Evolutionary conservation across 2,329 filamentous ascomycete species (phyloP).

Genomic region (Rhynchosporium graminicola): DNA sequence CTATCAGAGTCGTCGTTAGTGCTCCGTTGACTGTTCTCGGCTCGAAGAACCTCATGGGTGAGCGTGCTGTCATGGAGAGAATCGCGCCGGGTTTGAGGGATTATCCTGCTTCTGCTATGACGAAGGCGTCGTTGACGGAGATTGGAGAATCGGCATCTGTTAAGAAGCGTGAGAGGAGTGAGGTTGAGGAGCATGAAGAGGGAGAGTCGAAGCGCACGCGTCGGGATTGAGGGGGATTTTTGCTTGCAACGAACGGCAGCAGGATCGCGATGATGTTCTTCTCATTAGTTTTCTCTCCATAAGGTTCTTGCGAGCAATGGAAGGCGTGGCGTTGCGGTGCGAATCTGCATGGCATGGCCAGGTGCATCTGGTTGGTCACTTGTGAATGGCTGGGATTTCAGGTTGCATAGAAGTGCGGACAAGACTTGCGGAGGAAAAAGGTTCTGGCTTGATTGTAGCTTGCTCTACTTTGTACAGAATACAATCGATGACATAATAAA

Average conservation of each 20-base stretch:
- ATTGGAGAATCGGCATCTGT: slow-evolving; percentile 4
- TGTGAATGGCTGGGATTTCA: slow-evolving; percentile 4
- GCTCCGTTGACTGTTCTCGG: slow-evolving; percentile 50
- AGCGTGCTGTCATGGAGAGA: slow-evolving; percentile 24
- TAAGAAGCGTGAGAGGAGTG: slow-evolving; percentile 22
- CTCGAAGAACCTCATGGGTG: slow-evolving; percentile 48
- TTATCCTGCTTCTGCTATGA: background rate
- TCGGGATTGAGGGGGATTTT: background rate
- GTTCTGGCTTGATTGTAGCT: slow-evolving; percentile 1
- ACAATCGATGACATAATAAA: slow-evolving; percentile 9
- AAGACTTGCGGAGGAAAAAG: background rate
- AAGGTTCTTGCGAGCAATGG: background rate
- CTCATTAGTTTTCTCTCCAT: background rate
- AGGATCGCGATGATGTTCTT: slow-evolving; percentile 1
- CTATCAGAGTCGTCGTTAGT: slow-evolving; percentile 47
- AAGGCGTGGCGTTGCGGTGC: background rate
- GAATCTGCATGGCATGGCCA: background rate
- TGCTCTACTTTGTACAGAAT: slow-evolving; percentile 8
- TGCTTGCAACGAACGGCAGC: background rate
- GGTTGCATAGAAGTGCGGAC: slow-evolving; percentile 6
- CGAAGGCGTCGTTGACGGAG: slow-evolving; percentile 7
- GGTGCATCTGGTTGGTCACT: background rate
- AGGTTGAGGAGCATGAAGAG: slow-evolving; percentile 16
- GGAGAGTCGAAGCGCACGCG: slow-evolving; percentile 21
- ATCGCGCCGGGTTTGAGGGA: slow-evolving; percentile 3